Evolutionary conservation across 2,329 filamentous ascomycete species (phyloP).

Genomic region (Cryphonectria carpinicola): DNA sequence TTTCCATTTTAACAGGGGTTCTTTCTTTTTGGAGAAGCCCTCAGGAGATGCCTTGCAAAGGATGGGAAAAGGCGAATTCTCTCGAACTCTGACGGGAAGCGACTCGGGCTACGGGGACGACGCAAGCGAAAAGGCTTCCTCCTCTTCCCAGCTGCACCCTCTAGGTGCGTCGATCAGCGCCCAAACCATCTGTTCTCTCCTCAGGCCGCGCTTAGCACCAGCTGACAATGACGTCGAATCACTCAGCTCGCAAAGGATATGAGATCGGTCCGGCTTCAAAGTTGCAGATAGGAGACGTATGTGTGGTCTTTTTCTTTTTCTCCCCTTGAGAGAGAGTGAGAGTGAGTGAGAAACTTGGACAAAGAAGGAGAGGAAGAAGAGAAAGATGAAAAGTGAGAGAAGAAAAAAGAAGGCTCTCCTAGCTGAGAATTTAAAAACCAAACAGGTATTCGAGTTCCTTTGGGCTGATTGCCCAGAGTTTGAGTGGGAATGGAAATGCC

Average conservation of each 20-base stretch:
- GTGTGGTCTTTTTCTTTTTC: conserved; percentile 18
- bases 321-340: background rate
- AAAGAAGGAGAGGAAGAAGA: background rate
- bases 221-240: conserved; percentile 23
- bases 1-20: conserved; percentile 22
- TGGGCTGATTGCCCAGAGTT: conserved; percentile 43
- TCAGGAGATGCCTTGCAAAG: conserved; percentile 36
- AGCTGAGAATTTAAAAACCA: background rate
- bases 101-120: conserved; percentile 43
- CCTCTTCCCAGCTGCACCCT: conserved; percentile 37
- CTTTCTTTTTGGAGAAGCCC: background rate
- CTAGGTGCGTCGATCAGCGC: conserved; percentile 35
- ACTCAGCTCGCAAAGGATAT: conserved; percentile 41
- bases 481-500: conserved; percentile 45
- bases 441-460: conserved; percentile 44
- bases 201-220: conserved; percentile 7
- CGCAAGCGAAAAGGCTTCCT: conserved; percentile 37
- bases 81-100: conserved; percentile 38
- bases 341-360: background rate
- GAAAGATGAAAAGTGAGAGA: background rate
- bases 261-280: conserved; percentile 40
- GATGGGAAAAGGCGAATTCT: conserved; percentile 42
- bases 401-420: background rate
- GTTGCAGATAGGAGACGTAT: conserved; percentile 42
- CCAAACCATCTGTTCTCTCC: background rate